Evolutionary conservation across 179 eudicot species (phyloP).

Genomic region (Silene vulgaris): DNA sequence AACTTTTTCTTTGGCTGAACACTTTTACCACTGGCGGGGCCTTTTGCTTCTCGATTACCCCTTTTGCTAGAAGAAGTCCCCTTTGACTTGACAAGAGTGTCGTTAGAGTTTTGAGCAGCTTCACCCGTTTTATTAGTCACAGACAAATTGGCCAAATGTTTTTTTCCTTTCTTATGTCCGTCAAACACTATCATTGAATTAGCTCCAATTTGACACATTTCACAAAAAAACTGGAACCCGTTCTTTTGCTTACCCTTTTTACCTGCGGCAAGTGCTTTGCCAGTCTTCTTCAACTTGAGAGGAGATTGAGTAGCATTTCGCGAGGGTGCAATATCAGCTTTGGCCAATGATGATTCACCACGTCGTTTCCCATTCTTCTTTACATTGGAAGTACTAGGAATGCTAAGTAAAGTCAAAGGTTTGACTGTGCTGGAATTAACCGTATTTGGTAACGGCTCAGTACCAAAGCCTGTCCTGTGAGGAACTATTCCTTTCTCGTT

Average conservation of each 20-base stretch:
- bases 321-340: neutral
- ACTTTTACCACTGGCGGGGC: neutral
- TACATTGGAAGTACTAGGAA: neutral
- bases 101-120: neutral
- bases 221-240: conserved; percentile 35
- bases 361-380: conserved; percentile 3
- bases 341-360: conserved; percentile 7
- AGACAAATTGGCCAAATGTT: conserved; percentile 32
- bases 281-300: conserved; percentile 1
- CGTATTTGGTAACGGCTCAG: conserved; percentile 37
- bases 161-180: conserved; percentile 48
- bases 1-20: conserved; percentile 25
- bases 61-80: conserved; percentile 2
- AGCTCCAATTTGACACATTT: conserved; percentile 40
- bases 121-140: conserved; percentile 14
- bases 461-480: conserved; percentile 34
- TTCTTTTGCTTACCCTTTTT: conserved; percentile 4
- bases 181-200: conserved; percentile 32
- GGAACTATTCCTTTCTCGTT: conserved; percentile 32
- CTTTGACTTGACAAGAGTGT: neutral
- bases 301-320: neutral
- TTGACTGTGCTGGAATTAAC: conserved; percentile 13
- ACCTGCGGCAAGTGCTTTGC: neutral
- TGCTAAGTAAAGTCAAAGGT: conserved; percentile 14
- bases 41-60: conserved; percentile 13